Evolutionary conservation across 495 filamentous ascomycete genomes (phyloP), one percentile per base, ranked within the genome.

Genomic region (Hypoxylon rickii): DNA sequence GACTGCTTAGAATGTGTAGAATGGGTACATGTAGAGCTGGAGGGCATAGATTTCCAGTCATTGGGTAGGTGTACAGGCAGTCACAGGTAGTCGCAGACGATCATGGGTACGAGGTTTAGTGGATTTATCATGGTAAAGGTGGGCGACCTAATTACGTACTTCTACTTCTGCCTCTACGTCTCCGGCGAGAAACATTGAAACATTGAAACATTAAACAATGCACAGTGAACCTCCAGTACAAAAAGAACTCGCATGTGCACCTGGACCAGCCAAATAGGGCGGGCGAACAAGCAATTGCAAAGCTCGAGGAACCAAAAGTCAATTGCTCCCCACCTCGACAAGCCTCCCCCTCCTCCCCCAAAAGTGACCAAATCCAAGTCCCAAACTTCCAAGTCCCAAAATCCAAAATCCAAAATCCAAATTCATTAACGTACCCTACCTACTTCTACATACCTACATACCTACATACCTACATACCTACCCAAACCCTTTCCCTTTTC

Each of bases 81-180:
- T n/a, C n/a, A n/a, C n/a, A n/a, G n/a, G n/a, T n/a, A n/a, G n/a
- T n/a, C n/a, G n/a, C n/a, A n/a, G n/a, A n/a, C n/a, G n/a, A n/a
- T n/a, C n/a, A n/a, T n/a, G n/a, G n/a, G n/a, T n/a, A n/a, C n/a
- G n/a, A n/a, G n/a, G n/a, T n/a, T n/a, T n/a, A n/a, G 32, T 36
- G 4, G 4, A 10, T 29, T 29, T 4, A 10, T 29, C 24, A 29
- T 29, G 24, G 24, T 22, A 15, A 15, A 22, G 44, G 19, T 26
- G 17, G 41, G 41, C 33, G 33, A 26, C 32, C 51, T 33, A 16
- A 61, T 61, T 55, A 61, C 58, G 58, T 61, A 61, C 41, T 34
- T 32, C 24, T 39, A 18, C 41, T 50, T 50, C 51, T 61, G 58
- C 58, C 58, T 61, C 26, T 37, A 4, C n/a, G 40, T 19, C 20